Evolutionary conservation across 2,329 filamentous ascomycete genomes (phyloP).

Genomic region (Paraphaeosphaeria minitans): DNA sequence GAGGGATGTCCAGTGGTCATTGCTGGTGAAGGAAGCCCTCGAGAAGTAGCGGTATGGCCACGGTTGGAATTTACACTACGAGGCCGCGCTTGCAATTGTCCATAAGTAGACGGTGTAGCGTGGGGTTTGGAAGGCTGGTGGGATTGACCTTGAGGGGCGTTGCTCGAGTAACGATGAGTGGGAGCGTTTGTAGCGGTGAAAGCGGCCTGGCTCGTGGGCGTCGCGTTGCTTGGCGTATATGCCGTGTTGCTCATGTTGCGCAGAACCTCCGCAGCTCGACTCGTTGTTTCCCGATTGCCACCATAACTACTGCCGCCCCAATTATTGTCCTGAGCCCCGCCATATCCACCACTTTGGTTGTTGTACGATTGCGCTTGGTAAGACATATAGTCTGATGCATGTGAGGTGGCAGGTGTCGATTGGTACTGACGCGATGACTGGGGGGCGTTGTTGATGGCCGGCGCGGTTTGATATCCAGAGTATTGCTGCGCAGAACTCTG

Average conservation of each 20-base stretch:
- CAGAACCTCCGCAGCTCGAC: conserved; percentile 39
- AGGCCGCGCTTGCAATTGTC: conserved; percentile 32
- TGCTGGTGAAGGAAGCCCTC: conserved; percentile 31
- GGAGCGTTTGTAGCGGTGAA: conserved; percentile 31
- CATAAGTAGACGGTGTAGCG: conserved; percentile 21
- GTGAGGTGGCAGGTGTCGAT: conserved; percentile 25
- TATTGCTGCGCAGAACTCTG: conserved; percentile 39
- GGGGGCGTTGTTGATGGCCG: conserved; percentile 26
- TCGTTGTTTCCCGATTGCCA: conserved; percentile 31
- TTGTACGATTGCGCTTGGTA: conserved; percentile 31
- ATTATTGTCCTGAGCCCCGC: conserved; percentile 23
- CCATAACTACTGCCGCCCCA: conserved; percentile 35
- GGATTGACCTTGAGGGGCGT: conserved; percentile 24
- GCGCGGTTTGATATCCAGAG: conserved; percentile 31
- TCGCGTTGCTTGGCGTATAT: conserved; percentile 25
- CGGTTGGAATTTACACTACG: conserved; percentile 35
- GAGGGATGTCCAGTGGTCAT: conserved; percentile 30
- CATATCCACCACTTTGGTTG: conserved; percentile 27
- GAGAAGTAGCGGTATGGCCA: conserved; percentile 20
- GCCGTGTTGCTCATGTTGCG: conserved; percentile 41
- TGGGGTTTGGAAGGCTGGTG: conserved; percentile 15
- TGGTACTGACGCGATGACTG: conserved; percentile 33
- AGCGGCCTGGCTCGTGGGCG: conserved; percentile 23
- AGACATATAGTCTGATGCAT: conserved; percentile 34
- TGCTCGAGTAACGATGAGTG: conserved; percentile 25